Evolutionary conservation across 805 yeast species (phyloP).

Genomic region (Wickerhamomyces sydowiorum): DNA sequence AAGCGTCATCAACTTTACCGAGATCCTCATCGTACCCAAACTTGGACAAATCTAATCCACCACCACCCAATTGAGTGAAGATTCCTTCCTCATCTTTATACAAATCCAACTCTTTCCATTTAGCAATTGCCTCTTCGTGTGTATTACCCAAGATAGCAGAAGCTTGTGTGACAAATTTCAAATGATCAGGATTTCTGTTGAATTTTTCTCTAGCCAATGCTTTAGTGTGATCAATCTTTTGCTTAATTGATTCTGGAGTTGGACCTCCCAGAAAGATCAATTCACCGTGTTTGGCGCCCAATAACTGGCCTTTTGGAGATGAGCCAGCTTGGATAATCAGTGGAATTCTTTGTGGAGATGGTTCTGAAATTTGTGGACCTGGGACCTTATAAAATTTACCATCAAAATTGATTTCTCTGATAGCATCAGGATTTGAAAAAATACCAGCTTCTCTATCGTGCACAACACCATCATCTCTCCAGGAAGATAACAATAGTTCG

Average conservation of each 20-base stretch:
- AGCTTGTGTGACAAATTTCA: constrained; percentile 31
- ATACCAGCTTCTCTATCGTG: constrained; percentile 21
- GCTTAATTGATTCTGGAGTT: constrained; percentile 26
- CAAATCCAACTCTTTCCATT: constrained; percentile 25
- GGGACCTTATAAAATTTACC: constrained; percentile 34
- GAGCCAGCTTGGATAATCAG: constrained; percentile 37
- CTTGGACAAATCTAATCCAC: constrained; percentile 31
- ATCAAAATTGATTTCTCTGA: constrained; percentile 31
- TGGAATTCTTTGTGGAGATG: constrained; percentile 37
- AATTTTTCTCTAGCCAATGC: constrained; percentile 25
- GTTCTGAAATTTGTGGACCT: constrained; percentile 34
- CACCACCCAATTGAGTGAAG: constrained; percentile 33
- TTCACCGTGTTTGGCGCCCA: constrained; percentile 38
- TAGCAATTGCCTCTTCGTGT: constrained; percentile 32
- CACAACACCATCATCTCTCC: constrained; percentile 33
- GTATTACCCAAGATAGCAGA: constrained; percentile 32
- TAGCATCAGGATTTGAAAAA: constrained; percentile 29
- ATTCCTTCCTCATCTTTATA: constrained; percentile 31
- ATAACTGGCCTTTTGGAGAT: constrained; percentile 32
- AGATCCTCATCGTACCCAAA: constrained; percentile 29
- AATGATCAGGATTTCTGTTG: constrained; percentile 29
- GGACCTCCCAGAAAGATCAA: constrained; percentile 30
- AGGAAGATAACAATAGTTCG: constrained; percentile 32
- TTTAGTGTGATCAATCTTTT: constrained; percentile 26
- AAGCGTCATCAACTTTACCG: constrained; percentile 19